Conservation (phyloP, 495 filamentous ascomycete genomes). For the Glonium stellatum region DNA sequence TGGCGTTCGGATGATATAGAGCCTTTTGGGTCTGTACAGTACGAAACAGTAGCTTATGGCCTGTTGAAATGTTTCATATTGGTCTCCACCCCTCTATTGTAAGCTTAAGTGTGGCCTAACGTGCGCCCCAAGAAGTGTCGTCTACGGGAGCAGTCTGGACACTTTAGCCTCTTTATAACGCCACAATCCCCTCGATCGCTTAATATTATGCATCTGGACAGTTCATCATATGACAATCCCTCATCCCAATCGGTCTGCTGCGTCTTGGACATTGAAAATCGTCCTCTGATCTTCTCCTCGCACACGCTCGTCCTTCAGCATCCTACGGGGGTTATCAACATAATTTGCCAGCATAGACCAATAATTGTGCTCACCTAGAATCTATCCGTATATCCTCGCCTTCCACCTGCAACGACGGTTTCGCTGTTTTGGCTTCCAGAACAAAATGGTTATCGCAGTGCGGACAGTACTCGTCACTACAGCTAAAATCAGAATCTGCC, state of each 20-base stretch:
- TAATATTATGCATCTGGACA: too few species aligned
- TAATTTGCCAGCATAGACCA: background rate
- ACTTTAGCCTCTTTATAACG: too few species aligned
- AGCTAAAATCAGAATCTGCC: slow-evolving; percentile 1
- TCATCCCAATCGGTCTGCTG: slow-evolving; percentile 68
- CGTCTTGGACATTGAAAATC: slow-evolving; percentile 66
- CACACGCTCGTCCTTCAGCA: slow-evolving; percentile 89
- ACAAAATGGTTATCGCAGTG: slow-evolving; percentile 99
- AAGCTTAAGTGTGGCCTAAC: too few species aligned
- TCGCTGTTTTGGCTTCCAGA: slow-evolving; percentile 75
- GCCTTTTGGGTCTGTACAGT: slow-evolving; percentile 16
- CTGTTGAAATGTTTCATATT: slow-evolving; percentile 14
- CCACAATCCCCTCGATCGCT: too few species aligned
- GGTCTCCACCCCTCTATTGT: background rate
- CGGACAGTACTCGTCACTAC: slow-evolving; percentile 95
- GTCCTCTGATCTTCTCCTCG: slow-evolving; percentile 48
- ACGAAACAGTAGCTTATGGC: slow-evolving; percentile 1
- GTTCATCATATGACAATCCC: too few species aligned
- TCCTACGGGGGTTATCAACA: slow-evolving; percentile 41
- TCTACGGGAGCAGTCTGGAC: too few species aligned
- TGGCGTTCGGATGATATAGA: slow-evolving; percentile 23
- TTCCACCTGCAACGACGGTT: slow-evolving; percentile 73
- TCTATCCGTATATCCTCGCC: slow-evolving; percentile 83
- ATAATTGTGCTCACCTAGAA: slow-evolving; percentile 42
- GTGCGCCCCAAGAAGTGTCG: too few species aligned